Base-by-base conservation (phyloP, 805 yeast genomes). In the Candida quercuum region DNA sequence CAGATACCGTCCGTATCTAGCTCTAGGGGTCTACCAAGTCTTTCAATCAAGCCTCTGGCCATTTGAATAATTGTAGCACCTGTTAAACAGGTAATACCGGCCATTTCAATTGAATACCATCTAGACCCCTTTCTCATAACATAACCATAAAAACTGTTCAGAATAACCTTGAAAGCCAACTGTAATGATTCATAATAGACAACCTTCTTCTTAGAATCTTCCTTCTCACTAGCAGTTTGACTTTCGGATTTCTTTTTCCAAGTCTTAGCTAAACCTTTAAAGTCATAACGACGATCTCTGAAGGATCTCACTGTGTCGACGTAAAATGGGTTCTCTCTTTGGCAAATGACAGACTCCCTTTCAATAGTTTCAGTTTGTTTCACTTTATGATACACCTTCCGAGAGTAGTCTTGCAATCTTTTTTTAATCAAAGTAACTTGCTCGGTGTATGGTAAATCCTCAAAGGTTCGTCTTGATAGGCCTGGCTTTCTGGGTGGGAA, bases 71-170 rank as follows among this genome's bases (percentile, higher is more conserved):
- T 93, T 0, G 95, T 87, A 1, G 99, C 96, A 37, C 99, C 99
- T 0, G 99, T 93, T 34, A 89, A 70, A 71, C 99, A 94, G 0
- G 99, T 93, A 15, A 93, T 93, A 45, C 99, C 99, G 0, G 99
- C 99, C 99, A 94, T 93, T 60, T 93, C 99, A 93, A 93, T 88
- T 0, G 99, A 93, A 54, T 89, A 93, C 99, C 99, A 93, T 42
- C 99, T 73, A 0, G 99, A 93, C 28, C 99, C 99, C 54, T 93
- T 93, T 62, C 99, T 76, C 99, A 93, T 93, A 12, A 93, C 99
- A 54, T 93, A 93, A 35, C 99, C 99, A 53, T 93, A 93, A 57
- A 93, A 93, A 0, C 98, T 91, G 56, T 93, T 93, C 52, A 93
- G 71, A 63, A 93, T 93, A 55, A 91, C 97, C 55, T 93, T 93